Evolutionary conservation across 768 basidiomycete species (phyloP), one percentile per base, ranked within the genome.

Genomic region (Lactarius hengduanensis): DNA sequence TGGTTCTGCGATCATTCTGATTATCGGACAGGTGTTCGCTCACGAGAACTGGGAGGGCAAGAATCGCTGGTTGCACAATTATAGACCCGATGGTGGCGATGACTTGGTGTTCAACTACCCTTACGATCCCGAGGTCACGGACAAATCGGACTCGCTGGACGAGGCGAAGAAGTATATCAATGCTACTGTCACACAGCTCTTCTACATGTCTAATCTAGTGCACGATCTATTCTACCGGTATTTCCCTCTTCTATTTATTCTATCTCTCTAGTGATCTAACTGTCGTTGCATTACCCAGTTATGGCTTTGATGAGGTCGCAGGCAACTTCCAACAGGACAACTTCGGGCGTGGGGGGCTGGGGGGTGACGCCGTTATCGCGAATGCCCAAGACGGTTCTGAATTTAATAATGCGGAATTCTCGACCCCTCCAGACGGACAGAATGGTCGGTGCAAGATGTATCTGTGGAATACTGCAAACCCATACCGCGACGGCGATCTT

Each of bases 311-410:
- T 73, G 96, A 98, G 76, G 81, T 81, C 11, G 79, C 91, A 2
- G 96, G 95, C 18, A 98, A 99, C 83, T 99, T 98, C 89, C 96
- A 99, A 77, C 93, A 95, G 73, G 85, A 92, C 83, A 98, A 98
- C 85, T 96, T 96, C 72, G 95, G 88, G 1, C 86, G 88, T 47
- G 96, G 96, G 32, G 96, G 96, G 22, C 77, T 77, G 62, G 94
- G 94, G 73, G 85, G 85, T 69, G 95, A 99, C 70, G 94, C 87
- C 36, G 92, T 99, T 65, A 94, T 97, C 66, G 86, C 91, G 61
- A 96, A 96, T 72, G 96, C 96, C 2, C 94, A 98, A 77, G 96
- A 98, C 71, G 96, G 96, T 47, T 89, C 86, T 16, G 96, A 94
- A 2, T 95, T 86, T 79, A 95, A 92, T 80, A 93, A 92, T 65